Evolutionary conservation across 2,329 filamentous ascomycete species (phyloP), one percentile per base, ranked within the genome.

Genomic region (Venturia effusa): DNA sequence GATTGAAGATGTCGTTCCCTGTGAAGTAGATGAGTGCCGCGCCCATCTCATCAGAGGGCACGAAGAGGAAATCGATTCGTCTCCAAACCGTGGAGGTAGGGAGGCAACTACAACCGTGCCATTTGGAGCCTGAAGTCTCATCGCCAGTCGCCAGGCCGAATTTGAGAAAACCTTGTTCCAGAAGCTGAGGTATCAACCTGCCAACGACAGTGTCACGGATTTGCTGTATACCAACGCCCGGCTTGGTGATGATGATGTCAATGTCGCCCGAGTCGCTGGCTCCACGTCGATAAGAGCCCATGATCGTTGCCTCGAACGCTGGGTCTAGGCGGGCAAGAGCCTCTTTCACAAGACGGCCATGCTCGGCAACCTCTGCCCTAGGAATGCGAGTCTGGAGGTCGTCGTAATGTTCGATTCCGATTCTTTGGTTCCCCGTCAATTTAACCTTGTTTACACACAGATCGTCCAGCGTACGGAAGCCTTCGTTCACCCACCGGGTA

Each of bases 11-110:
- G 72, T 96, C 92, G 68, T 97, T 94, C 0, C 93, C 93, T 0
- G 93, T 97, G 71, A 97, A 97, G 72, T 97, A 97, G n/a, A 97
- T 83, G 66, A 97, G 73, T 0, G 92, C 92, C 0, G 90, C 92
- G 1, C 93, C 93, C 61, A 91, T 81, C 74, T 96, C 87, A 1
- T 83, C 79, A 68, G 86, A 86, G 0, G 92, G 92, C 0, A 96
- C 92, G 4, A 95, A 82, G 1, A 97, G 78, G 24, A 97, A 83
- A 71, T 97, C 92, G 66, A 97, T 88, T 1, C 92, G 84, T 10
- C 92, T 83, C 92, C 91, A 96, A 0, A 83, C 72, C 0, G 57
- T 73, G 66, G 71, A 78, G 43, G 61, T 69, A 0, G 89, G 88
- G 0, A 96, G 78, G 13, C 86, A 83, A 45, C 88, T 94, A 62